Percentiles rank a stretch among this genome's conserved stretches.
Evolutionary conservation across 805 yeast genomes (phyloP).

Genomic region (Sungouiozyma intestinalis): DNA sequence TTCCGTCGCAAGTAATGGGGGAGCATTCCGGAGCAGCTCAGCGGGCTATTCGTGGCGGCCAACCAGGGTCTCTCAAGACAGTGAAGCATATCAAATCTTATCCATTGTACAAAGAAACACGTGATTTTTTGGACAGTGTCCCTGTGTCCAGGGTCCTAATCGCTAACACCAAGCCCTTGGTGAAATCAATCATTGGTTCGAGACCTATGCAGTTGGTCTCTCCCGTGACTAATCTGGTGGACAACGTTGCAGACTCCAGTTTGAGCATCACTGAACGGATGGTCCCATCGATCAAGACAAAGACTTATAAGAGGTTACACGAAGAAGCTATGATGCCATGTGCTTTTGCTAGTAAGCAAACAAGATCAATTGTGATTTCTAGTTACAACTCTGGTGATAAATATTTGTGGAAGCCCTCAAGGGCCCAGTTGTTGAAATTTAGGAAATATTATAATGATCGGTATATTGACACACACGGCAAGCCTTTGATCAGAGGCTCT

Average conservation of each 20-base stretch:
- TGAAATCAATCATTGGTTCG: conserved; percentile 22
- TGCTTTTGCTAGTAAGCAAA: conserved; percentile 32
- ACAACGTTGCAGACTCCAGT: conserved; percentile 45
- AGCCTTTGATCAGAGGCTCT: conserved; percentile 50
- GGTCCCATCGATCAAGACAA: conserved; percentile 50
- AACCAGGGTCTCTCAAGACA: conserved; percentile 17
- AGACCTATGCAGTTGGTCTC: conserved; percentile 29
- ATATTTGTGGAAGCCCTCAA: conserved; percentile 38
- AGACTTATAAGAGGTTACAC: conserved; percentile 39
- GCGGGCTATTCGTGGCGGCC: neutral
- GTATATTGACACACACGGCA: conserved; percentile 48
- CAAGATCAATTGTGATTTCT: conserved; percentile 29
- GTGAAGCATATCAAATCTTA: conserved; percentile 36
- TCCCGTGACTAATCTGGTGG: conserved; percentile 38
- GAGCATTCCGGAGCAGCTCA: neutral
- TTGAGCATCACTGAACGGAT: conserved; percentile 46
- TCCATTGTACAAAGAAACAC: conserved; percentile 38
- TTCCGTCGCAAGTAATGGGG: neutral
- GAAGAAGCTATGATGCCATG: conserved; percentile 44
- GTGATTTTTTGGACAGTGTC: conserved; percentile 25
- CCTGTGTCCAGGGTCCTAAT: conserved; percentile 31
- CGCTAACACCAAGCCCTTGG: conserved; percentile 27
- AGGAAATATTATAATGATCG: conserved; percentile 43
- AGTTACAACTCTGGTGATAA: conserved; percentile 24
- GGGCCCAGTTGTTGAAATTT: conserved; percentile 35